These are phyloP conservation scores for Aspergillus clavatus DNA, from an alignment of 2,329 filamentous ascomycete genomes.

Conservation along the genomic window DNA sequence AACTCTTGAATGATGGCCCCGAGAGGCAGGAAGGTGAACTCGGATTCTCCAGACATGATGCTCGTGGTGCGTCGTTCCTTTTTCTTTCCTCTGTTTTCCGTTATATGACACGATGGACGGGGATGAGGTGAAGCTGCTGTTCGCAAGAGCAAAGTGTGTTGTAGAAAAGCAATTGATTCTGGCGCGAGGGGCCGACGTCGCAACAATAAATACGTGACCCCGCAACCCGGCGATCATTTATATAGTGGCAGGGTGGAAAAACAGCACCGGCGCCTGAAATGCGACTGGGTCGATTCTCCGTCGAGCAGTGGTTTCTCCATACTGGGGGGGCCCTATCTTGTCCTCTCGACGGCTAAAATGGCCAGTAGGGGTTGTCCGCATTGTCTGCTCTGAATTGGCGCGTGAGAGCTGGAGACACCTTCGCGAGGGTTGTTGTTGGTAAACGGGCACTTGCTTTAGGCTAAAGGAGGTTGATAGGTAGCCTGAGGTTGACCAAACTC, in stretches of 20 bases:
- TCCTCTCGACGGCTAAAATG: neutral
- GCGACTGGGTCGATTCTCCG: no score
- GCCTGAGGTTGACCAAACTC: no score
- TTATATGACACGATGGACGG: no score
- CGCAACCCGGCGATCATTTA: neutral
- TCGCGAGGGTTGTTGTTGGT: neutral
- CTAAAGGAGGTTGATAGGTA: constrained; percentile 1
- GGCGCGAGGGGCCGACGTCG: neutral
- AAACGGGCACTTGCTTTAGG: neutral
- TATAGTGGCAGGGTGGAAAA: neutral
- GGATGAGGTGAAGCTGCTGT: neutral
- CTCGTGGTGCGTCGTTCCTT: no score
- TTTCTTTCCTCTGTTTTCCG: no score
- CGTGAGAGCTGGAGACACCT: neutral
- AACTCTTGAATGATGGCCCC: constrained; percentile 61
- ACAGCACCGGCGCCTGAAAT: neutral
- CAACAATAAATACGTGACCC: neutral
- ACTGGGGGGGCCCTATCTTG: no score
- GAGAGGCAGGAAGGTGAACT: constrained; percentile 43
- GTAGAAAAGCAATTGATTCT: no score
- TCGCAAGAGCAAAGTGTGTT: neutral
- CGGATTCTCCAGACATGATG: neutral
- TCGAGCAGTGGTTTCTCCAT: no score
- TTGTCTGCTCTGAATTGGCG: neutral
- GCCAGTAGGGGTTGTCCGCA: neutral